Evolutionary conservation across 176 grass and related monocot species (phyloP).

Genomic region (bread wheat (Triticum aestivum)): IWGSC_CS_RefSeq_v2.1 NC_057794.1:547368497-547368996

Average conservation of each 20-base stretch:
- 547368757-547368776: conserved; percentile 23
- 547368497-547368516: background rate
- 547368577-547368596: background rate
- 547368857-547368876: conserved; percentile 73
- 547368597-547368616: background rate
- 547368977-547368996: conserved; percentile 67
- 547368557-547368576: background rate
- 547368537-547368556: background rate
- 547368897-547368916: conserved; percentile 22
- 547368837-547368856: conserved; percentile 69
- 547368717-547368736: conserved; percentile 46
- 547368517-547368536: background rate
- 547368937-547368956: conserved; percentile 64
- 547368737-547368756: conserved; percentile 31
- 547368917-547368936: conserved; percentile 59
- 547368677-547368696: background rate
- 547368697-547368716: conserved; percentile 26
- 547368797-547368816: conserved; percentile 11
- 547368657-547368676: background rate
- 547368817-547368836: conserved; percentile 57
- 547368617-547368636: background rate
- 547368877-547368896: conserved; percentile 48
- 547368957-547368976: conserved; percentile 47
- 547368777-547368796: conserved; percentile 33
- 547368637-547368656: background rate